Conservation (phyloP, 192 early-diverging fungal genomes). For the Phlyctochytrium planicorne region DNA sequence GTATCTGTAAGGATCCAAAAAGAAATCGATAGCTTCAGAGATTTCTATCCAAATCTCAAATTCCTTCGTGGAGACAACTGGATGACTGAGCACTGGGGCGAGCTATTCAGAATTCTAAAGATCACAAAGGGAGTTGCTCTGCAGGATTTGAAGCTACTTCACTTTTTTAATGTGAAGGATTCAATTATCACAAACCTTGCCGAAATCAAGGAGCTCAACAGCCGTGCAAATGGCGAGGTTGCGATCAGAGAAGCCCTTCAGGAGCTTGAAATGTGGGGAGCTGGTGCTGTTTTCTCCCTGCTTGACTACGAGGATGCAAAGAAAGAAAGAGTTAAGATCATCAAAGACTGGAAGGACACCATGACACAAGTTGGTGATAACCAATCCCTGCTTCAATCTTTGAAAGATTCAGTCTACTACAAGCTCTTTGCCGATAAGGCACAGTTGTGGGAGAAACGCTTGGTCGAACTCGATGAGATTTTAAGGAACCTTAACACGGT, state of each 20-base stretch:
- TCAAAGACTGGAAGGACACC: slow-evolving; percentile 62
- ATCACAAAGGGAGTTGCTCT: slow-evolving; percentile 40
- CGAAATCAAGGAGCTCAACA: slow-evolving; percentile 57
- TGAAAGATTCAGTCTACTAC: slow-evolving; percentile 63
- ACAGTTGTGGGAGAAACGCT: slow-evolving; percentile 48
- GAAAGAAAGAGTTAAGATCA: slow-evolving; percentile 38
- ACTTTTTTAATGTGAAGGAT: slow-evolving; percentile 36
- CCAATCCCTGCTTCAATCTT: slow-evolving; percentile 52
- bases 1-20: slow-evolving; percentile 35
- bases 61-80: slow-evolving; percentile 57
- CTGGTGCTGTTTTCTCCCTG: slow-evolving; percentile 45
- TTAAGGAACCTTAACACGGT: slow-evolving; percentile 50
- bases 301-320: slow-evolving; percentile 53
- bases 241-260: slow-evolving; percentile 58
- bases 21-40: slow-evolving; percentile 44
- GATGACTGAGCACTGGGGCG: slow-evolving; percentile 60
- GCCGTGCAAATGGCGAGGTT: slow-evolving; percentile 55
- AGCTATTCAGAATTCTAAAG: slow-evolving; percentile 45
- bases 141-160: slow-evolving; percentile 46
- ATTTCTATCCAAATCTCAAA: slow-evolving; percentile 42
- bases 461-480: slow-evolving; percentile 50
- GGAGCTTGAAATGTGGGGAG: slow-evolving; percentile 61
- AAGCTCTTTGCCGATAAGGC: slow-evolving; percentile 55
- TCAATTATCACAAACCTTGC: slow-evolving; percentile 38
- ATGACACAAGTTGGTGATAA: slow-evolving; percentile 62